These are phyloP conservation scores for Eucalyptus polybractea DNA, from an alignment of 345 rosid genomes.

Conservation along the genomic window DNA sequence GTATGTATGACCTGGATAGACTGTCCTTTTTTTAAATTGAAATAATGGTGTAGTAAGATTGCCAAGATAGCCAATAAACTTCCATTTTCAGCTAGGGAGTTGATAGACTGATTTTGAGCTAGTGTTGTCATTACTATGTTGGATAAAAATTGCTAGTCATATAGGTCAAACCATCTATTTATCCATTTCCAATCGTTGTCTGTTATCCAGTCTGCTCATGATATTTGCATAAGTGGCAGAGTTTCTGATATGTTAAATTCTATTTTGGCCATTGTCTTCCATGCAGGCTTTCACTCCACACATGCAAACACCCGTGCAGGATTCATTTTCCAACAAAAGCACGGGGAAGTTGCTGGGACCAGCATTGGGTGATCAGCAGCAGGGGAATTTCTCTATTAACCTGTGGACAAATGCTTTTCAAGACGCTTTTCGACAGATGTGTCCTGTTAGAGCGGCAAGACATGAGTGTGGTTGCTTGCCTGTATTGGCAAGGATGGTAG, in stretches of 20 bases:
- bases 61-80: not conserved
- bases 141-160: not conserved
- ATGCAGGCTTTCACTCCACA: slow-evolving; percentile 77
- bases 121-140: not conserved
- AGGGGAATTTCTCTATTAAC: slow-evolving; percentile 59
- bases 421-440: slow-evolving; percentile 66
- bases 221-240: not conserved
- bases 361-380: slow-evolving; percentile 67
- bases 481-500: slow-evolving; percentile 60
- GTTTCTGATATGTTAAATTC: not conserved
- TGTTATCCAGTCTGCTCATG: not conserved
- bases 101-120: not conserved
- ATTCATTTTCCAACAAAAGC: slow-evolving; percentile 21
- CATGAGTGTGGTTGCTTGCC: slow-evolving; percentile 96
- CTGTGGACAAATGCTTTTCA: slow-evolving; percentile 78
- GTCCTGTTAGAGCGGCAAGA: slow-evolving; percentile 83
- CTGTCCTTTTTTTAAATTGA: not conserved
- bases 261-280: not conserved
- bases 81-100: not conserved
- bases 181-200: not conserved
- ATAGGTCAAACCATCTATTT: not conserved
- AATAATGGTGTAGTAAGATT: not conserved
- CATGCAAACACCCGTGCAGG: slow-evolving; percentile 64
- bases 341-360: slow-evolving; percentile 56
- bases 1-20: slow-evolving; percentile 14